These are phyloP conservation scores for Penicillium canescens DNA, from an alignment of 495 filamentous ascomycete genomes.

Conservation along the genomic window DNA sequence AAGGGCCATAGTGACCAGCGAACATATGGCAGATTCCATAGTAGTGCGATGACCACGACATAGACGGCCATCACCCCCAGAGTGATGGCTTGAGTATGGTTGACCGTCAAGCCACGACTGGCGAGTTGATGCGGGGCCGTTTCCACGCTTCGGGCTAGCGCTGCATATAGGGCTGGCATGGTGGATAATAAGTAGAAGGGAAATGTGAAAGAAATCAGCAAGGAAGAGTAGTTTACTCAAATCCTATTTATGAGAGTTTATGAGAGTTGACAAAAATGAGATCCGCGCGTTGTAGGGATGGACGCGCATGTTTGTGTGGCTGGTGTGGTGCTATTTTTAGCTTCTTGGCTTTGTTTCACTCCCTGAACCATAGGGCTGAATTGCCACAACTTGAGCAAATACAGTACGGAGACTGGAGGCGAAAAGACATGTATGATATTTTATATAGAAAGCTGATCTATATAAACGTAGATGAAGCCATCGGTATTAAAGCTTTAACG, in stretches of 20 bases:
- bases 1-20: conserved; percentile 78
- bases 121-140: conserved; percentile 28
- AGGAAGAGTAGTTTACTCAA: too few relatives aligned
- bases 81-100: conserved; percentile 71
- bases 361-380: too few relatives aligned
- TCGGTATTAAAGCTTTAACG: too few relatives aligned
- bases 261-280: too few relatives aligned
- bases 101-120: conserved; percentile 60
- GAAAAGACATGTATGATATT: too few relatives aligned
- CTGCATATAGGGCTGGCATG: conserved; percentile 35
- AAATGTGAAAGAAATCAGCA: neutral
- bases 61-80: conserved; percentile 70
- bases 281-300: neutral
- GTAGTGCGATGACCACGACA: conserved; percentile 69
- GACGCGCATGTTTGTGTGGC: conserved; percentile 1
- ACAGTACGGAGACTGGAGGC: too few relatives aligned
- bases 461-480: too few relatives aligned
- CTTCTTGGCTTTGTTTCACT: too few relatives aligned
- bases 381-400: too few relatives aligned
- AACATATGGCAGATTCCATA: conserved; percentile 80
- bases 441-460: too few relatives aligned
- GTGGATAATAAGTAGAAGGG: neutral
- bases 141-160: conserved; percentile 25
- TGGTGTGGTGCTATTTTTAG: neutral
- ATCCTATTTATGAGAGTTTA: too few relatives aligned